Evolutionary conservation across 2,329 filamentous ascomycete genomes (phyloP), one percentile per base, ranked within the genome.

Genomic region (Penicillium sp.): DNA sequence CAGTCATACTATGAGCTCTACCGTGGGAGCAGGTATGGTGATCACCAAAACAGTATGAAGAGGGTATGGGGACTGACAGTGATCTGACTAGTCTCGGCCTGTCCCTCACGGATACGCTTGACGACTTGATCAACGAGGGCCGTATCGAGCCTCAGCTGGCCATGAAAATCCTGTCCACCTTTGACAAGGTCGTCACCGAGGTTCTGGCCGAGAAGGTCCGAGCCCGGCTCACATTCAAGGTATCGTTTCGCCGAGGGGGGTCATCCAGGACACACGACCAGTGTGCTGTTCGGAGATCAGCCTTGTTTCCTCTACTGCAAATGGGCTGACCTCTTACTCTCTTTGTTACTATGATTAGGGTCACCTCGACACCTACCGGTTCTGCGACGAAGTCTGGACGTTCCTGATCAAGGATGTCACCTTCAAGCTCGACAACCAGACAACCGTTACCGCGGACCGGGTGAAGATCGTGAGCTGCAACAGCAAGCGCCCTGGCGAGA

Each of bases 371-470:
- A 98, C 95, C 15, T 99, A 99, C 82, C 90, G 95, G 69, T 99
- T 99, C 84, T 99, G 95, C 82, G 95, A 99, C 79, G 95, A 99
- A 81, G 95, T 99, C 60, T 99, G 95, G 95, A 99, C 95, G 1
- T 99, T 99, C 77, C 86, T 99, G 59, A 96, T 99, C 79, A 97
- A 97, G 79, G 95, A 98, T 67, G 93, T 98, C 57, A 92, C 89
- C n/a, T 98, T 99, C 82, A 99, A 99, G 81, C 89, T 98, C 81
- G 94, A 98, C 69, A 91, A 90, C 67, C 86, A 85, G 58, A 85
- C 88, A 62, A 85, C 86, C 0, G 87, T 98, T 14, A 81, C 85
- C 39, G 92, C 93, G 20, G 94, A 97, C 74, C 94, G 92, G 76
- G 91, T 99, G 78, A 98, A 98, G 87, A 99, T 99, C 68, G 95